Percentiles rank a stretch among this genome's conserved stretches.
Evolutionary conservation across 1,139 yeast genomes (phyloP).

Genomic region (Meyerozyma elateridarum): DNA sequence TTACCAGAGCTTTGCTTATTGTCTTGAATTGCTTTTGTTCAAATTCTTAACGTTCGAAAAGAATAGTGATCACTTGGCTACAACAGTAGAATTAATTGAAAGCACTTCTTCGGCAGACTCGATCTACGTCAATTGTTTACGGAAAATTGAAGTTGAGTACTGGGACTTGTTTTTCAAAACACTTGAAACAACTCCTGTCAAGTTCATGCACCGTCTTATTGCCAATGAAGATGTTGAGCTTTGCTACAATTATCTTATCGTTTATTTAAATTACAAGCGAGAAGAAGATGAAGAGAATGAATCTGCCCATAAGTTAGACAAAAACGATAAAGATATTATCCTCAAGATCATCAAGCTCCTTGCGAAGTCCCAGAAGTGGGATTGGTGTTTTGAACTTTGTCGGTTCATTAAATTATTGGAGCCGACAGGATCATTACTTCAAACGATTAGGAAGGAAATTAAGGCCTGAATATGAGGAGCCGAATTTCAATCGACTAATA

Average conservation of each 20-base stretch:
- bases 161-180: constrained; percentile 36
- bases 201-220: constrained; percentile 36
- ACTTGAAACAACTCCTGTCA: constrained; percentile 33
- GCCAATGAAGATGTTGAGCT: constrained; percentile 32
- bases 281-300: constrained; percentile 17
- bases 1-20: constrained; percentile 32
- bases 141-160: constrained; percentile 39
- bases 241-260: constrained; percentile 39
- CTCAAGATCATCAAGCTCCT: constrained; percentile 32
- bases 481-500: no score
- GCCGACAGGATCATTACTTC: constrained; percentile 31
- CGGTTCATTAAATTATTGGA: constrained; percentile 41
- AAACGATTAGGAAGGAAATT: constrained; percentile 7
- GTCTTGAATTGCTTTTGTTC: constrained; percentile 38
- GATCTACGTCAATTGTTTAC: constrained; percentile 37
- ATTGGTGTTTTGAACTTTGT: constrained; percentile 44
- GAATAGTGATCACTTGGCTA: constrained; percentile 14
- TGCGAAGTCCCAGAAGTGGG: constrained; percentile 32
- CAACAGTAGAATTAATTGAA: constrained; percentile 28
- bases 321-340: constrained; percentile 30
- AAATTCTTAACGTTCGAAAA: constrained; percentile 25
- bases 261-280: constrained; percentile 38
- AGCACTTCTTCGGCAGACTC: constrained; percentile 23
- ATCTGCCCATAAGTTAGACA: constrained; percentile 19
- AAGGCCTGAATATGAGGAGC: no score